These are phyloP conservation scores for Pestalotiopsis sp. DNA, from an alignment of 2,329 filamentous ascomycete genomes.

Conservation along the genomic window DNA sequence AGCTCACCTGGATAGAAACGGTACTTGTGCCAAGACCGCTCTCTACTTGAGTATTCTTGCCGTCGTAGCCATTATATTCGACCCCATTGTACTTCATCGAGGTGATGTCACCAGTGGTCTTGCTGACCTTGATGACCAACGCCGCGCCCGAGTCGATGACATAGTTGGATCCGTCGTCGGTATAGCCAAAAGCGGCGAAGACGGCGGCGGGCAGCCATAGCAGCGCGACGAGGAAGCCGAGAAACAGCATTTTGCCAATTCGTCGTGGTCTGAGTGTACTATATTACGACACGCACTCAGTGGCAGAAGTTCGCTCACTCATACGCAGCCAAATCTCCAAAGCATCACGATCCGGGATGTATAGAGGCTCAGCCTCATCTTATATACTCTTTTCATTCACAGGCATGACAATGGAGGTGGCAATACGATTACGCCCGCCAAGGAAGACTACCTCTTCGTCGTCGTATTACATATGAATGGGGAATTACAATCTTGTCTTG, in stretches of 20 bases:
- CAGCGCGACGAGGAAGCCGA: slow-evolving; percentile 27
- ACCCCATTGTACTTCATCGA: slow-evolving; percentile 25
- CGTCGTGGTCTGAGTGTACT: not conserved
- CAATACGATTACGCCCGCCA: not conserved
- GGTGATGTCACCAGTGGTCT: slow-evolving; percentile 36
- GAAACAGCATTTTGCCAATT: slow-evolving; percentile 25
- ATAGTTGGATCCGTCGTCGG: slow-evolving; percentile 39
- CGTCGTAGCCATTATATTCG: slow-evolving; percentile 17
- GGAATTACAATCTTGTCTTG: not conserved
- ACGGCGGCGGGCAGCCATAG: slow-evolving; percentile 30
- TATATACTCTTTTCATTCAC: not conserved
- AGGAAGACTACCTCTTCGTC: not conserved
- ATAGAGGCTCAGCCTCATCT: not conserved
- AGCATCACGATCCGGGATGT: not conserved
- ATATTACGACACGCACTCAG: not conserved
- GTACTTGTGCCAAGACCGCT: slow-evolving; percentile 33
- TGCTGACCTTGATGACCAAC: slow-evolving; percentile 37
- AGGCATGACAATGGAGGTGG: not conserved
- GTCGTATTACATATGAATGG: not conserved
- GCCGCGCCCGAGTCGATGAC: slow-evolving; percentile 36
- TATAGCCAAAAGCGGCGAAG: slow-evolving; percentile 41
- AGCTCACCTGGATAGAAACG: slow-evolving; percentile 26
- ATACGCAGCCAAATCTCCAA: not conserved
- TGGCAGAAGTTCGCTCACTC: not conserved
- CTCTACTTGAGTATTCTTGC: slow-evolving; percentile 29